A percentile compares a stretch with the other conserved stretches of the same genome.
These are phyloP conservation scores for Aegilops sharonensis DNA, from an alignment of 176 grass and related monocot species.

Conservation along the genomic window DNA sequence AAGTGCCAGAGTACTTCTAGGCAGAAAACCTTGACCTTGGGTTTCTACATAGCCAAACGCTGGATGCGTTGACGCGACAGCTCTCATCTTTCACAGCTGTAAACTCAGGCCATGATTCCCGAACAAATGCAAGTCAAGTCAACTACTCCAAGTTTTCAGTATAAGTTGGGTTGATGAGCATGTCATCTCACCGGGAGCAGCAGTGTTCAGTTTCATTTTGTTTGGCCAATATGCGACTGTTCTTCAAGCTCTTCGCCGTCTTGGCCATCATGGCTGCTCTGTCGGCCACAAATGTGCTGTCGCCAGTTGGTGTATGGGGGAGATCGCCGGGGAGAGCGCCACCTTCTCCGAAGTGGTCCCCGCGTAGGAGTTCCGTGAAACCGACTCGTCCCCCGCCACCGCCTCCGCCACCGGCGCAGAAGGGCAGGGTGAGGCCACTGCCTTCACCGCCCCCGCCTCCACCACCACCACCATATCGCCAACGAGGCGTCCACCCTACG, in stretches of 20 bases:
- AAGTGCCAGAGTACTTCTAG: not conserved
- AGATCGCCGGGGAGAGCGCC: not conserved
- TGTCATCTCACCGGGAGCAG: not conserved
- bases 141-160: not conserved
- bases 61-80: not conserved
- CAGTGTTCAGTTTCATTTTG: not conserved
- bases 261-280: conserved; percentile 3
- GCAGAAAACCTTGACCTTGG: not conserved
- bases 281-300: not conserved
- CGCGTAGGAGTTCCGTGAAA: not conserved
- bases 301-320: not conserved
- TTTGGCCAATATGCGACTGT: not conserved
- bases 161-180: not conserved
- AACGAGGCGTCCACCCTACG: not conserved
- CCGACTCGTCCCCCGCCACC: not conserved
- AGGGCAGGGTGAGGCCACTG: not conserved
- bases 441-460: no score
- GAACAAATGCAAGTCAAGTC: not conserved
- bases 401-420: not conserved
- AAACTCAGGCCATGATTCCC: not conserved
- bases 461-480: not conserved
- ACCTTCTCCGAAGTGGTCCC: not conserved
- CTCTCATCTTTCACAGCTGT: not conserved
- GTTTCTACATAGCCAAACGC: not conserved
- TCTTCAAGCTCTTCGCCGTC: not conserved